Evolutionary conservation across 164 flowering plant genomes (phyloP).

Genomic region (Vitis cinerea): DNA sequence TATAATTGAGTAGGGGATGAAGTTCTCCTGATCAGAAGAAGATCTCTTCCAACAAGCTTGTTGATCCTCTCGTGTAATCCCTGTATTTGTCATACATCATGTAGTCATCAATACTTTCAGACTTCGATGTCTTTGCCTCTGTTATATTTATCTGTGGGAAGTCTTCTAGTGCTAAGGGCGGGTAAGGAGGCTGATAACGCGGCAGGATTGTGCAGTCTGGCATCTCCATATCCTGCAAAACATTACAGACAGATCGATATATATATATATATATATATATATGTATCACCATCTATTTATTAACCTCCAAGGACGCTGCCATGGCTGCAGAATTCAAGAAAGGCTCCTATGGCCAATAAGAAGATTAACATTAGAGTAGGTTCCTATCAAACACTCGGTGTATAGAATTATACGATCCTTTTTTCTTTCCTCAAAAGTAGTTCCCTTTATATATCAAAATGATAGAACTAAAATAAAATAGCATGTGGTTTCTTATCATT

Average conservation of each 20-base stretch:
- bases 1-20: constrained; percentile 13
- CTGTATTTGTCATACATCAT: constrained; percentile 25
- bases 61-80: constrained; percentile 23
- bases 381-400: too few species aligned
- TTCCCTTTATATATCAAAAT: too few species aligned
- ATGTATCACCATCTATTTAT: too few species aligned
- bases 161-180: constrained; percentile 52
- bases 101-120: constrained; percentile 24
- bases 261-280: not conserved
- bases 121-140: constrained; percentile 22
- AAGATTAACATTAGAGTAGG: too few species aligned
- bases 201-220: constrained; percentile 15
- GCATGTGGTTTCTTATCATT: too few species aligned
- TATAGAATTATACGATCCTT: too few species aligned
- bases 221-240: constrained; percentile 36
- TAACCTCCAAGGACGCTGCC: too few species aligned
- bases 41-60: constrained; percentile 40
- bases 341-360: too few species aligned
- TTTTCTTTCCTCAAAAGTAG: too few species aligned
- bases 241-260: not conserved
- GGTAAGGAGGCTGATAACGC: constrained; percentile 25
- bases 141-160: constrained; percentile 49
- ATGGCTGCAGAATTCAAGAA: too few species aligned
- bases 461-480: too few species aligned
- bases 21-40: constrained; percentile 40